Percentiles rank a stretch among this genome's conserved stretches.
Evolutionary conservation across 768 basidiomycete genomes (phyloP).

Genomic region (Leccinum rimulosum): DNA sequence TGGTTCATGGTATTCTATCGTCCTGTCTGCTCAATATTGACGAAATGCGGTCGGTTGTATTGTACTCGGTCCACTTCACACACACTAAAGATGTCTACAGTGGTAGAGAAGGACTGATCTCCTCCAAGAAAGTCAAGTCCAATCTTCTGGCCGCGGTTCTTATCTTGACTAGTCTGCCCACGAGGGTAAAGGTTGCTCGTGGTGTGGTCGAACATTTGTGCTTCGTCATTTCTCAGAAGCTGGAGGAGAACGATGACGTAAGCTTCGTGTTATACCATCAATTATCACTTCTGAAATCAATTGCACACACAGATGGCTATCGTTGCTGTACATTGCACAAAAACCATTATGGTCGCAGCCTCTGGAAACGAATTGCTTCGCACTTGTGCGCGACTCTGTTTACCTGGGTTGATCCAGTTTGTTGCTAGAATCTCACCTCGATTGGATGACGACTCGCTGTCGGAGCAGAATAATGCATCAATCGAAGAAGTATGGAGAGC

Average conservation of each 20-base stretch:
- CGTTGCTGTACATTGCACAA: constrained; percentile 89
- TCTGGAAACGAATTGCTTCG: constrained; percentile 65
- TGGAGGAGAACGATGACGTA: constrained; percentile 70
- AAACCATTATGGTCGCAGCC: constrained; percentile 76
- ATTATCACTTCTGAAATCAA: constrained; percentile 4
- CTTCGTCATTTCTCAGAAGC: constrained; percentile 78
- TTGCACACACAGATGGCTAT: constrained; percentile 61
- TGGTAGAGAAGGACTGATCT: constrained; percentile 74
- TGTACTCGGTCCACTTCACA: neutral
- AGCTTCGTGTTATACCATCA: constrained; percentile 12
- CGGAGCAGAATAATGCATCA: constrained; percentile 57
- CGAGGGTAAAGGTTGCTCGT: constrained; percentile 62
- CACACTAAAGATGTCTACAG: constrained; percentile 38
- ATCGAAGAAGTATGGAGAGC: constrained; percentile 83
- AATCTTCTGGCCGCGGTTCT: constrained; percentile 87
- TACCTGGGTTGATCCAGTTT: constrained; percentile 82
- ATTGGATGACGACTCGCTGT: constrained; percentile 54
- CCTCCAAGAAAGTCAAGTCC: constrained; percentile 81
- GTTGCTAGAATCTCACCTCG: constrained; percentile 65
- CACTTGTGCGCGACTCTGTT: constrained; percentile 65
- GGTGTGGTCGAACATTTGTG: constrained; percentile 82
- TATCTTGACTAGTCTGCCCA: constrained; percentile 75
- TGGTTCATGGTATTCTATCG: constrained; percentile 81
- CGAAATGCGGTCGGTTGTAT: constrained; percentile 74
- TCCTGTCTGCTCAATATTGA: constrained; percentile 84